Conservation (phyloP, 2,329 filamentous ascomycete genomes). For the Coniochaeta hoffmannii region DNA sequence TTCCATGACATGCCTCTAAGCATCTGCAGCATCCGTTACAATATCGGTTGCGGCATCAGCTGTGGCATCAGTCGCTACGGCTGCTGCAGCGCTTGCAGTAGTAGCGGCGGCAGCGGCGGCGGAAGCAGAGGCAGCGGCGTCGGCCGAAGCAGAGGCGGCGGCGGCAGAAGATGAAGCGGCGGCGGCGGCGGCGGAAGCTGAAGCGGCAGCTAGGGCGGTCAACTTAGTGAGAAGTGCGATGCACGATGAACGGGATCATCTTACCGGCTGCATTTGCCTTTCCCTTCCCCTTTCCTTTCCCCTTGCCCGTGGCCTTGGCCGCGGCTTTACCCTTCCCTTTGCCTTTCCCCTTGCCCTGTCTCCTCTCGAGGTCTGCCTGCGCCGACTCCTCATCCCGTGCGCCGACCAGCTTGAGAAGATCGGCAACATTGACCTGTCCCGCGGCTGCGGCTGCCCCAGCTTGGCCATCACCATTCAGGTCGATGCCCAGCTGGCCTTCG, state of each 20-base stretch:
- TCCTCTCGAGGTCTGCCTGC: background rate
- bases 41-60: background rate
- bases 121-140: background rate
- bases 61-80: background rate
- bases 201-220: background rate
- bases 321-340: background rate
- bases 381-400: background rate
- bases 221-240: background rate
- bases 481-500: background rate
- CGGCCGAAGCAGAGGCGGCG: background rate
- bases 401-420: background rate
- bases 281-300: background rate
- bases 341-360: background rate
- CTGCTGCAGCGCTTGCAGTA: too few species aligned
- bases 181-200: background rate
- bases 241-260: background rate
- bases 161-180: background rate
- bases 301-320: background rate
- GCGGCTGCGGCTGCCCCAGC: background rate
- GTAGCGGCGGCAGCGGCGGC: background rate
- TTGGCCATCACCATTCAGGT: background rate
- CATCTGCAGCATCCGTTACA: too few species aligned
- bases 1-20: background rate
- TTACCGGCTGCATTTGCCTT: background rate
- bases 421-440: background rate